A percentile compares a stretch with the other conserved stretches of the same genome.
phyloP scores from a whole-genome alignment of 1,284 basidiomycete species.

The Ustilago hordei region DNA sequence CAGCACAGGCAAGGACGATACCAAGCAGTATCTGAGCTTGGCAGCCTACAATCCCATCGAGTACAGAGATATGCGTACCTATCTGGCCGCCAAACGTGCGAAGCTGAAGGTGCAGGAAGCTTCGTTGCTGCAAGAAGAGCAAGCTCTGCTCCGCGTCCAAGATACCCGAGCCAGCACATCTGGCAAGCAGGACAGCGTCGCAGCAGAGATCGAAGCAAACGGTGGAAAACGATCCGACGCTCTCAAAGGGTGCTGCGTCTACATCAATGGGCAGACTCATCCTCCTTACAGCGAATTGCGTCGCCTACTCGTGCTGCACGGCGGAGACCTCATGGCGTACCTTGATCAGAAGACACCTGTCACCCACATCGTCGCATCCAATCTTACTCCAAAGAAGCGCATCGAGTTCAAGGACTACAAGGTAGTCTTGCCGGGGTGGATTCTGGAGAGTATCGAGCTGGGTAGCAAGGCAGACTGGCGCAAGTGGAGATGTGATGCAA shows the following conservation, averaged over 20 bases:
- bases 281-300: constrained; percentile 88
- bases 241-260: constrained; percentile 62
- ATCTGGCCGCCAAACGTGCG: constrained; percentile 87
- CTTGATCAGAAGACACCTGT: constrained; percentile 77
- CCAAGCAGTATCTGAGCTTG: constrained; percentile 34
- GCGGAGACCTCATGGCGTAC: constrained; percentile 85
- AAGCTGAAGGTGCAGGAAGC: constrained; percentile 73
- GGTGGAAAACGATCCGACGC: constrained; percentile 35
- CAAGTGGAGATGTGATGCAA: constrained; percentile 55
- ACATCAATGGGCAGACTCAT: constrained; percentile 89
- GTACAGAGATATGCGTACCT: constrained; percentile 87
- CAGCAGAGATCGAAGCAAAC: constrained; percentile 24
- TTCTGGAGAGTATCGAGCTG: constrained; percentile 79
- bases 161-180: background rate
- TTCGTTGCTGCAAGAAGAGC: constrained; percentile 51
- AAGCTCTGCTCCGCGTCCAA: constrained; percentile 23
- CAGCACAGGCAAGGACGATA: constrained; percentile 1
- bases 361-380: constrained; percentile 89
- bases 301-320: constrained; percentile 82
- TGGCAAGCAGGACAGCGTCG: constrained; percentile 6
- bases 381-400: constrained; percentile 88
- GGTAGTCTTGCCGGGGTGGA: constrained; percentile 87
- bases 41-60: constrained; percentile 78
- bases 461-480: constrained; percentile 82
- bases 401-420: constrained; percentile 89